Conservation (phyloP, 2,329 filamentous ascomycete genomes). For the Venturia oleaginea region DNA sequence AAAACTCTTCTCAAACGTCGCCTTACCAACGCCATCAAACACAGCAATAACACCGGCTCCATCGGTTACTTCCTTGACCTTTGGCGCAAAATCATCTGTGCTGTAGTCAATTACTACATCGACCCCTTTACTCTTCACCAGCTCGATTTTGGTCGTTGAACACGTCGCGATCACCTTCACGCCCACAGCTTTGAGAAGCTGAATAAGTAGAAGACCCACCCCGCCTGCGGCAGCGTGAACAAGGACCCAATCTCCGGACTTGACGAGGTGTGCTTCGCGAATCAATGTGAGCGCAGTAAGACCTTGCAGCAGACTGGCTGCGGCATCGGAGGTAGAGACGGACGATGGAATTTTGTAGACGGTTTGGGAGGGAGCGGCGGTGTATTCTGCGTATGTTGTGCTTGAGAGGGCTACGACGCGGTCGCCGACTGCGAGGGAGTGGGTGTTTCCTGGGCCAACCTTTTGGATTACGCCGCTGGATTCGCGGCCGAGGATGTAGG, state of each 20-base stretch:
- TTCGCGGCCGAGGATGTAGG: constrained; percentile 72
- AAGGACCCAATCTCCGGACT: constrained; percentile 70
- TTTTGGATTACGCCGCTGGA: constrained; percentile 62
- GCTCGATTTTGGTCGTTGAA: constrained; percentile 59
- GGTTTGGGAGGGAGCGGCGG: constrained; percentile 42
- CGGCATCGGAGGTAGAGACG: constrained; percentile 52
- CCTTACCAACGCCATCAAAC: constrained; percentile 79
- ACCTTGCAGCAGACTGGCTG: constrained; percentile 68
- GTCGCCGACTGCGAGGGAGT: constrained; percentile 55
- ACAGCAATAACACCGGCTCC: constrained; percentile 67
- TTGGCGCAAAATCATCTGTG: constrained; percentile 46
- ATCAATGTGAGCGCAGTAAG: constrained; percentile 74
- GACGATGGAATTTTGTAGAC: constrained; percentile 55
- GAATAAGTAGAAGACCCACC: constrained; percentile 64
- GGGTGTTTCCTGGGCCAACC: constrained; percentile 42
- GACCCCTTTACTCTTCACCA: constrained; percentile 63
- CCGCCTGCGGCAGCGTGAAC: constrained; percentile 82
- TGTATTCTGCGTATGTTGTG: constrained; percentile 51
- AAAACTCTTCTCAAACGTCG: constrained; percentile 71
- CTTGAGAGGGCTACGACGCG: constrained; percentile 60
- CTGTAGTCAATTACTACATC: constrained; percentile 63
- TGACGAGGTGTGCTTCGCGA: constrained; percentile 61
- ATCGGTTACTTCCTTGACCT: constrained; percentile 62
- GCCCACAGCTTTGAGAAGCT: constrained; percentile 63
- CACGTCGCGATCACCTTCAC: constrained; percentile 73